Percentiles rank a stretch among this genome's conserved stretches.
Evolutionary conservation across 495 filamentous ascomycete species (phyloP).

Genomic region (Annulohypoxylon bovei): DNA sequence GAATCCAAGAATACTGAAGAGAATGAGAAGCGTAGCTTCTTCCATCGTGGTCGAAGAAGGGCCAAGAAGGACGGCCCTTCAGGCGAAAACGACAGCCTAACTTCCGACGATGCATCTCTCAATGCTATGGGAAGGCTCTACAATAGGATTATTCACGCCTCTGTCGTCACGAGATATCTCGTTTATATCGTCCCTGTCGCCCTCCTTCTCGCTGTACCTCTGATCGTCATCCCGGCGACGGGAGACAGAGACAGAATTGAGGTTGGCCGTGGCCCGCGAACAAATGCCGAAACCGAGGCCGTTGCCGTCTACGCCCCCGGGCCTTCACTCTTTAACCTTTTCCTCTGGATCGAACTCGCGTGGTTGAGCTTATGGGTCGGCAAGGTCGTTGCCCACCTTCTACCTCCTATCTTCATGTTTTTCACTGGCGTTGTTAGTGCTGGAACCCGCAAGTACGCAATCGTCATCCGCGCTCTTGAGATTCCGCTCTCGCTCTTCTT

Average conservation of each 20-base stretch:
- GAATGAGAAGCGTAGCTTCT: constrained; percentile 62
- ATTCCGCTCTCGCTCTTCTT: constrained; percentile 87
- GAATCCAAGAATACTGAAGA: constrained; percentile 44
- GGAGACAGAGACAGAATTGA: constrained; percentile 50
- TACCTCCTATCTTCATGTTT: constrained; percentile 87
- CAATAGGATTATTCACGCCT: constrained; percentile 83
- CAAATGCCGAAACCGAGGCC: constrained; percentile 8
- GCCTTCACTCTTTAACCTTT: constrained; percentile 75
- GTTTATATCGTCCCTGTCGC: constrained; percentile 87
- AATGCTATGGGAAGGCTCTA: constrained; percentile 90
- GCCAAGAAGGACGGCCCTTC: constrained; percentile 56
- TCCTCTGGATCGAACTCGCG: constrained; percentile 89
- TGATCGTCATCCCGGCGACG: constrained; percentile 73
- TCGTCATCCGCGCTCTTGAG: constrained; percentile 80
- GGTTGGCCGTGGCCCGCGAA: constrained; percentile 46
- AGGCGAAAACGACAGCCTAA: constrained; percentile 64
- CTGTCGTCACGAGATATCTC: constrained; percentile 85
- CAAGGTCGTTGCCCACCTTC: constrained; percentile 79
- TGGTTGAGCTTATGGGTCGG: constrained; percentile 90
- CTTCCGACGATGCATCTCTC: constrained; percentile 65
- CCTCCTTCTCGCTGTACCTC: constrained; percentile 78
- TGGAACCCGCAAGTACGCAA: constrained; percentile 91
- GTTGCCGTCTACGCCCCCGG: constrained; percentile 70
- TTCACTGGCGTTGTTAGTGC: constrained; percentile 89
- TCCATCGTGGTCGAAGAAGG: constrained; percentile 68